Evolutionary conservation across 2,329 filamentous ascomycete genomes (phyloP), one percentile per base, ranked within the genome.

Genomic region (Mollisia scopiformis): DNA sequence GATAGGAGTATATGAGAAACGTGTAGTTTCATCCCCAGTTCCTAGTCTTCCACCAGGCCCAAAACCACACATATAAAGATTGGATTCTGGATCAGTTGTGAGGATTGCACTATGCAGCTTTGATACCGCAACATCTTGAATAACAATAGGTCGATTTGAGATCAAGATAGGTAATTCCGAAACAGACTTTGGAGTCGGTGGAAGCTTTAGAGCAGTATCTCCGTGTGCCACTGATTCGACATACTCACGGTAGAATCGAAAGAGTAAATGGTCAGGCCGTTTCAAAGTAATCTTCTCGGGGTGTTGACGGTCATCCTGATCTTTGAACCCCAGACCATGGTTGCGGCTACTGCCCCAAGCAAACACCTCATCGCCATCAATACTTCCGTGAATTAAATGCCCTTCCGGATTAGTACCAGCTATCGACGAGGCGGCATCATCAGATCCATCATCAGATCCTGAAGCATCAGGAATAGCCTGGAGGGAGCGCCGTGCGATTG

Each of bases 301-400:
- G 70, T 90, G 96, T 66, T 98, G 93, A 2, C 95, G 88, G 72
- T 99, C 94, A 73, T 97, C 93, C 70, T 96, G 90, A 72, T 99
- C 93, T n/a, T 93, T 93, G 62, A 98, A 89, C 1, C 95, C 95
- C 23, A 99, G 84, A 0, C 91, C 95, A 10, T 96, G 78, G 68
- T 99, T 99, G 72, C 95, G 96, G 77, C 97, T 99, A 76, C 93
- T 98, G 53, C 95, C 95, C 76, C 98, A 97, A 1, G 92, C 89
- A 71, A 92, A 98, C 0, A 97, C 79, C 72, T 99, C 95, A 70
- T 97, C 92, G 8, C 92, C 94, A 23, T 79, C 74, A 27, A 88
- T 67, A 27, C 27, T 33, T 19, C 16, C 19, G 13, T 31, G n/a
- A 4, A 25, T 21, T 11, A n/a, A n/a, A 4, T 51, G 27, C 16